Evolutionary conservation across 306 rosid species (phyloP).

Genomic region (Argentina anserina): DNA sequence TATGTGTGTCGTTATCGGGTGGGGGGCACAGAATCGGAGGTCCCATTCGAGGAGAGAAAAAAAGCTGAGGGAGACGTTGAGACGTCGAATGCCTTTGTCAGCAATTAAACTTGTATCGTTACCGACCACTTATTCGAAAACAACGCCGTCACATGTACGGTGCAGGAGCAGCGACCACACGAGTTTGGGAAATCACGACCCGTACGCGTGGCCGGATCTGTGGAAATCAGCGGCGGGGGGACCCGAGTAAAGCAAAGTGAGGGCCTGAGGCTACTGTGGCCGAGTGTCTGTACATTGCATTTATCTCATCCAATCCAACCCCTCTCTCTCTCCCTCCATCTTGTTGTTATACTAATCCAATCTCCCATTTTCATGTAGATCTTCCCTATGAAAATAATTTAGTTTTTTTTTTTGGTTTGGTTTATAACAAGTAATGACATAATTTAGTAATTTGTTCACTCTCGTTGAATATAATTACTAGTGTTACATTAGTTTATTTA

Average conservation of each 20-base stretch:
- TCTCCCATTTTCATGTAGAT: neutral
- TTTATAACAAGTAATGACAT: no score
- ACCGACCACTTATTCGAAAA: neutral
- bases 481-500: no score
- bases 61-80: constrained; percentile 4
- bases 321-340: neutral
- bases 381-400: no score
- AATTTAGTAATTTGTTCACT: no score
- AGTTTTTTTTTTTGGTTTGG: no score
- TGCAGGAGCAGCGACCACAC: constrained; percentile 47
- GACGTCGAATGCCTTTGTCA: neutral
- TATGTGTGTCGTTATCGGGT: constrained; percentile 21
- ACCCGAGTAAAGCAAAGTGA: neutral
- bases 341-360: neutral
- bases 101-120: neutral
- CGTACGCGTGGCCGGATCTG: constrained; percentile 22
- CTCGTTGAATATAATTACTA: no score
- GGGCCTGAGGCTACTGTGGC: neutral
- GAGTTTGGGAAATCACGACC: constrained; percentile 26
- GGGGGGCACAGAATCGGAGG: constrained; percentile 17
- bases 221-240: neutral
- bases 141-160: constrained; percentile 41
- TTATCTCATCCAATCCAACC: neutral
- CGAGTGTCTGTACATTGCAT: constrained; percentile 2
- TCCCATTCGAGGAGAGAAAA: neutral